These are phyloP conservation scores for Lojkania enalia DNA, from an alignment of 2,329 filamentous ascomycete species.

Conservation along the genomic window DNA sequence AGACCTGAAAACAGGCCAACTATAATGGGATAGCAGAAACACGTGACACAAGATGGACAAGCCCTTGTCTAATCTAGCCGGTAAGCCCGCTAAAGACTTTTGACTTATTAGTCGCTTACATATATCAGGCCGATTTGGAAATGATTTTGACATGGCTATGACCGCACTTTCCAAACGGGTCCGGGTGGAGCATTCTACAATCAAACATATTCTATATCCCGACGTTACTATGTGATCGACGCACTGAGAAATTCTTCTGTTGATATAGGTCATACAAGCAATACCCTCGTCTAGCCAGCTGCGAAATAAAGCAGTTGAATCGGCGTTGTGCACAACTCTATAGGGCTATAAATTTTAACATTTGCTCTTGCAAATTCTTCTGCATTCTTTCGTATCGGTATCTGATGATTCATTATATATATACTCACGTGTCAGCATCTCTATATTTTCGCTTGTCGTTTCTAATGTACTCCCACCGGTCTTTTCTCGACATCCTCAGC, in stretches of 20 bases:
- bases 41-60: no score
- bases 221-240: constrained; percentile 45
- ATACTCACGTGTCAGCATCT: not conserved
- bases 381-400: no score
- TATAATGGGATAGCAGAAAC: no score
- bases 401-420: not conserved
- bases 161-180: constrained; percentile 57
- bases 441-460: not conserved
- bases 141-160: constrained; percentile 57
- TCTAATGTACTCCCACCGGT: not conserved
- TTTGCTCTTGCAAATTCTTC: no score
- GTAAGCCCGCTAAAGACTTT: constrained; percentile 10
- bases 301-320: no score
- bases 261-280: not conserved
- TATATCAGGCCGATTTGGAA: constrained; percentile 36
- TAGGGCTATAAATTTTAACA: no score
- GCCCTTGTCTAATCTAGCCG: constrained; percentile 50
- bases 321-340: no score
- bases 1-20: no score
- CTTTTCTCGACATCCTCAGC: not conserved
- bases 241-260: not conserved
- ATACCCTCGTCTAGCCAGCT: not conserved
- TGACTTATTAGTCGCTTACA: constrained; percentile 14
- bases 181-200: constrained; percentile 57
- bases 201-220: constrained; percentile 57